These are phyloP conservation scores for Sonneratia caseolaris DNA, from an alignment of 345 rosid genomes.

Conservation along the genomic window DNA sequence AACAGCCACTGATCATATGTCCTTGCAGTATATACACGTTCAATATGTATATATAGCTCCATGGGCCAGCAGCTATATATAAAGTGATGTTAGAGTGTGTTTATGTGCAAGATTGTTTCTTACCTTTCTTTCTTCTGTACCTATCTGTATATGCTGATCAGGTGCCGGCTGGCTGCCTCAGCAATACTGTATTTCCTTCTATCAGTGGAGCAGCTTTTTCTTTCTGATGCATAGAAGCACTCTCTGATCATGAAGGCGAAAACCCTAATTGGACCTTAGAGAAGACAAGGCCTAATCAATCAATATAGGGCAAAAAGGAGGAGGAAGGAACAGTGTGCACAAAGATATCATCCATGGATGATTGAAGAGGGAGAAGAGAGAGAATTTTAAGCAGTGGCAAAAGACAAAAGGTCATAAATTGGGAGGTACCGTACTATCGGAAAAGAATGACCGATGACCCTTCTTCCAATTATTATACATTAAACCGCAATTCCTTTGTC, in stretches of 20 bases:
- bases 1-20: background rate
- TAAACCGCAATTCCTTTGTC: too few species aligned
- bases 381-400: background rate
- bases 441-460: background rate
- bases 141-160: too few species aligned
- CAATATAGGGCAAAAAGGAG: background rate
- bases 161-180: too few species aligned
- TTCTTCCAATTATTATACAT: background rate
- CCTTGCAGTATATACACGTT: too few species aligned
- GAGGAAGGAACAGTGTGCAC: too few species aligned
- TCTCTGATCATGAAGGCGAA: background rate
- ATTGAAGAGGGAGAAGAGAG: background rate
- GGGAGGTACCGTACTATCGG: background rate
- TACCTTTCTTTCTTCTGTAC: too few species aligned
- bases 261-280: background rate
- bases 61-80: background rate
- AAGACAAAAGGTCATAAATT: slow-evolving; percentile 3
- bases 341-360: background rate
- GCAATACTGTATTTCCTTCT: background rate
- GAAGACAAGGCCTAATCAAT: background rate
- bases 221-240: background rate
- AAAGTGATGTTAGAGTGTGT: too few species aligned
- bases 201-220: background rate
- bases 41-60: background rate
- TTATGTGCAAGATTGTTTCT: too few species aligned